Evolutionary conservation across 768 basidiomycete genomes (phyloP).

Genomic region (Pisolithus orientalis): DNA sequence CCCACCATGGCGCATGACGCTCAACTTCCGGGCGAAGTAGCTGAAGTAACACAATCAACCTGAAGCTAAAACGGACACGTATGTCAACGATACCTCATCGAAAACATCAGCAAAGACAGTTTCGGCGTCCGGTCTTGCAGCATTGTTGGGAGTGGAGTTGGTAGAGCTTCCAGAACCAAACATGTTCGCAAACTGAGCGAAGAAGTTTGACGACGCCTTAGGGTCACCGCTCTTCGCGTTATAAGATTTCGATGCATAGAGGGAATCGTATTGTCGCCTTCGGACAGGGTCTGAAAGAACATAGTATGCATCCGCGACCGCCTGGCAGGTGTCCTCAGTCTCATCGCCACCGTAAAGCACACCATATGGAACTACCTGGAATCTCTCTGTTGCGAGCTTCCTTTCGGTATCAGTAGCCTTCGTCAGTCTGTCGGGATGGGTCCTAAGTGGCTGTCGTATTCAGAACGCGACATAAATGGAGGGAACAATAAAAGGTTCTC

Average conservation of each 20-base stretch:
- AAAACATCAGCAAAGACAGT: slow-evolving; percentile 86
- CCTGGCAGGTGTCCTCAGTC: slow-evolving; percentile 31
- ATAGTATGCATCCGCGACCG: slow-evolving; percentile 92
- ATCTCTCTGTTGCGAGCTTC: slow-evolving; percentile 71
- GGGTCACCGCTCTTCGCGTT: slow-evolving; percentile 57
- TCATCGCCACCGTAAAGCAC: neutral
- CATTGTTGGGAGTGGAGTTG: slow-evolving; percentile 25
- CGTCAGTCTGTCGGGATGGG: slow-evolving; percentile 80
- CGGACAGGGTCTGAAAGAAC: slow-evolving; percentile 77
- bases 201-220: slow-evolving; percentile 66
- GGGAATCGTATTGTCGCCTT: slow-evolving; percentile 63
- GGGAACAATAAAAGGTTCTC: slow-evolving; percentile 1
- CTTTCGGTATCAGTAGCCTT: slow-evolving; percentile 69
- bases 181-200: slow-evolving; percentile 66
- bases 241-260: slow-evolving; percentile 50
- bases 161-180: slow-evolving; percentile 42
- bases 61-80: neutral
- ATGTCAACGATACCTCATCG: slow-evolving; percentile 59
- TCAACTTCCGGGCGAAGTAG: slow-evolving; percentile 79
- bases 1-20: slow-evolving; percentile 65
- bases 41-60: slow-evolving; percentile 28
- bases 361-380: slow-evolving; percentile 51
- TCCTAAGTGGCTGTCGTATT: slow-evolving; percentile 41
- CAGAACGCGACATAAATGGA: slow-evolving; percentile 1
- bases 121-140: slow-evolving; percentile 65